A percentile compares a stretch with the other conserved stretches of the same genome.
These are phyloP conservation scores for Kappamyces sp. DNA, from an alignment of 192 early-diverging fungal genomes.

Conservation along the genomic window DNA sequence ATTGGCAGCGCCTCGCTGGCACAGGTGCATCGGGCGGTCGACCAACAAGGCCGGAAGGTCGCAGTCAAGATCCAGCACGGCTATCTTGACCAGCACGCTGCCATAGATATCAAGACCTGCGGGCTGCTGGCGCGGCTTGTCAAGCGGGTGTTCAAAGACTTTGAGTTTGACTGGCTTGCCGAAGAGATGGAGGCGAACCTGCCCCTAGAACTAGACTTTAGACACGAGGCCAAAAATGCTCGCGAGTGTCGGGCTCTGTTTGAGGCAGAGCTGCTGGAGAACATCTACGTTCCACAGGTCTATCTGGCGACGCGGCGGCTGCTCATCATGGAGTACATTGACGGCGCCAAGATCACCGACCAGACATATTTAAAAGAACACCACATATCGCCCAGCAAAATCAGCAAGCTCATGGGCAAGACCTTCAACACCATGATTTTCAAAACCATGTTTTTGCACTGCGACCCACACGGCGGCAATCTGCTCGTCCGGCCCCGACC, in stretches of 20 bases:
- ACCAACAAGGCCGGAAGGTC: slow-evolving; percentile 34
- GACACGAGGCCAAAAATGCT: slow-evolving; percentile 71
- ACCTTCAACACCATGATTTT: slow-evolving; percentile 90
- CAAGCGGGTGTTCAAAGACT: slow-evolving; percentile 78
- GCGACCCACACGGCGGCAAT: slow-evolving; percentile 91
- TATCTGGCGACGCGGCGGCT: slow-evolving; percentile 70
- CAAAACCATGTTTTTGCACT: slow-evolving; percentile 72
- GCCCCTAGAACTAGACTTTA: slow-evolving; percentile 85
- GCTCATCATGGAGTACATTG: slow-evolving; percentile 70
- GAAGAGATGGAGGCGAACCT: slow-evolving; percentile 79
- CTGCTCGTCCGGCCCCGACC: slow-evolving; percentile 60
- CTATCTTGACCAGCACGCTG: slow-evolving; percentile 65
- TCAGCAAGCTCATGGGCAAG: slow-evolving; percentile 69
- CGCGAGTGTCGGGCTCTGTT: slow-evolving; percentile 49
- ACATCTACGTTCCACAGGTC: slow-evolving; percentile 75
- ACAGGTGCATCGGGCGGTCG: slow-evolving; percentile 79
- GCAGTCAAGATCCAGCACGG: slow-evolving; percentile 95
- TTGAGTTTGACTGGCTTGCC: slow-evolving; percentile 83
- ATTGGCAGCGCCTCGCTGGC: slow-evolving; percentile 93
- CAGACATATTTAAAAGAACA: slow-evolving; percentile 60
- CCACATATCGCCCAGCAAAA: slow-evolving; percentile 65
- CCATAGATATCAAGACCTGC: slow-evolving; percentile 71
- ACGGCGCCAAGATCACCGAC: slow-evolving; percentile 74
- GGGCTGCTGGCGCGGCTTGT: slow-evolving; percentile 31
- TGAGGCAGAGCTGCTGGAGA: slow-evolving; percentile 12